These are phyloP conservation scores for Lodderomyces elongisporus DNA, from an alignment of 1,139 yeast species.

Conservation along the genomic window DNA sequence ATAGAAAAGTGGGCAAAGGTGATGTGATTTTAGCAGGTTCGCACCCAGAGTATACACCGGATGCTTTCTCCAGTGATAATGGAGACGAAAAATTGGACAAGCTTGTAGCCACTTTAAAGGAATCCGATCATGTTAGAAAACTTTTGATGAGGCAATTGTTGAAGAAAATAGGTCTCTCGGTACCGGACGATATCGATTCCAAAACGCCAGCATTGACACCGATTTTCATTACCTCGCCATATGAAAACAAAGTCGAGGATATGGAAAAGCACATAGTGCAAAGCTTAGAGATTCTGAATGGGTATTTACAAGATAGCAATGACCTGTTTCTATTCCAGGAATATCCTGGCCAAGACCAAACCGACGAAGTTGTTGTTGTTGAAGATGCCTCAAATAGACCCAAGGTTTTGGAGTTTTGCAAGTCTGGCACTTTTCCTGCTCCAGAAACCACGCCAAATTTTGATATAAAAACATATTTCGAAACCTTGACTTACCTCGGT, in stretches of 20 bases:
- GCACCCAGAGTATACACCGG: conserved; percentile 82
- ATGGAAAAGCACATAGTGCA: conserved; percentile 27
- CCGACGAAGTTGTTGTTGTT: conserved; percentile 19
- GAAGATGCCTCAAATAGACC: conserved; percentile 52
- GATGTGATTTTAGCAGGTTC: conserved; percentile 74
- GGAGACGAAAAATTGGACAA: conserved; percentile 23
- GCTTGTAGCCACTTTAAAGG: conserved; percentile 36
- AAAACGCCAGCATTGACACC: conserved; percentile 72
- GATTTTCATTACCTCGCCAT: conserved; percentile 37
- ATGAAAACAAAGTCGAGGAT: conserved; percentile 17
- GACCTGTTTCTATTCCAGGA: conserved; percentile 51
- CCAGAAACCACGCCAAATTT: conserved; percentile 63
- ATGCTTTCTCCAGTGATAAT: conserved; percentile 35
- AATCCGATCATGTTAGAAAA: conserved; percentile 45
- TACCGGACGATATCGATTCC: conserved; percentile 44
- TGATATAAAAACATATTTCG: conserved; percentile 54
- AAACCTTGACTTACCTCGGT: conserved; percentile 31
- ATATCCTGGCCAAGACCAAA: conserved; percentile 11
- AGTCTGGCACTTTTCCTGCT: conserved; percentile 40
- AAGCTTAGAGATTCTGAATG: conserved; percentile 40
- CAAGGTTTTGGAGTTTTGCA: conserved; percentile 49
- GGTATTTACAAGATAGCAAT: conserved; percentile 44
- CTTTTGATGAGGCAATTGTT: conserved; percentile 55
- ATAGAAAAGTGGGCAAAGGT: conserved; percentile 69
- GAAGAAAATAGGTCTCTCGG: conserved; percentile 59